Base-by-base conservation (phyloP, 768 basidiomycete genomes). In the Russula griseocarnosa region DNA sequence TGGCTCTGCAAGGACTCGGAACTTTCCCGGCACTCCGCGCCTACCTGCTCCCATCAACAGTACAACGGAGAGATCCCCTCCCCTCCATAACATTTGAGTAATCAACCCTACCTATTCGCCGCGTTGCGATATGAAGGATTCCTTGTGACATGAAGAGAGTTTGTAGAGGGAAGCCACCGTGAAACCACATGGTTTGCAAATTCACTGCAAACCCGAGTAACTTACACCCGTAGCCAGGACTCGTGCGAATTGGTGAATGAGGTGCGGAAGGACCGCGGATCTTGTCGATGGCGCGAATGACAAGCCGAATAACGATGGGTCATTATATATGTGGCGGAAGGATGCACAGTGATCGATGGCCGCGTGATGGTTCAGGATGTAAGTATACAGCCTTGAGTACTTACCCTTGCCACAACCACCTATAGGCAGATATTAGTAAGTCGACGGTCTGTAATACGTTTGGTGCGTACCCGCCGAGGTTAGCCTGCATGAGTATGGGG, bases 331-430 rank as follows among this genome's bases (percentile, higher is more conserved):
- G 76, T 98, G 96, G 73, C 98, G 95, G 87, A 97, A 98, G 24
- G 92, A 88, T 10, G 91, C 88, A 74, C 95, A 98, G 74, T 94
- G 92, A 74, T 98, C 96, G 70, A 98, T 83, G 71, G 92, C 87
- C 57, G 93, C 84, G 78, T 94, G 92, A 71, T 92, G 89, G 74
- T 98, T 98, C 62, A 98, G 86, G 70, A 98, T 93, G 72, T 94
- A 86, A 11, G 94, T 97, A 78, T 98, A 98, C 32, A 98, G 78
- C 26, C 96, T 88, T 38, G 94, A 94, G 80, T 97, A 98, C 96
- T 98, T 98, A 70, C 96, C 96, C 78, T 98, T 98, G 20, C 96
- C 96, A 3, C 96, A 96, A 5, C 96, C 96, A 67, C 96, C 94
- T 83, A 69, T 57, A 68, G 58, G 60, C 55, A 58, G 56, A 36